Evolutionary conservation across 495 filamentous ascomycete genomes (phyloP), one percentile per base, ranked within the genome.

Genomic region (Daldinia vernicosa): DNA sequence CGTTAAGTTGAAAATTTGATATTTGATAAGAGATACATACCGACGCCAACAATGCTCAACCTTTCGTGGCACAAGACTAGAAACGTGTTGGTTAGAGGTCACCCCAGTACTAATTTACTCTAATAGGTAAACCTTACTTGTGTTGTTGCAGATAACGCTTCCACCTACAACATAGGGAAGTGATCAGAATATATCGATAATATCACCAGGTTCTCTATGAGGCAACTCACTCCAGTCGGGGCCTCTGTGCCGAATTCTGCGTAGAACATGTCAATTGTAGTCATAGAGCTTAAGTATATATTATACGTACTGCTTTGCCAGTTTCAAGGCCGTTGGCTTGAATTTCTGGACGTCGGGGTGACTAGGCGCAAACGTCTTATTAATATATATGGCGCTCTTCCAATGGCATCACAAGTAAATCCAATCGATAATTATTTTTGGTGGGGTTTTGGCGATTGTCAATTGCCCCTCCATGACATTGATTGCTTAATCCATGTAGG

Each of bases 271-370:
- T 82, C 81, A 81, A 77, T 80, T 79, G 77, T 73, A 75, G 62
- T 75, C 35, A 60, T 58, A 47, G 50, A 64, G 55, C 66, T 55
- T 47, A 58, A 50, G 66, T 52, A 73, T 67, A 37, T 51, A 32
- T 40, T 11, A 53, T 54, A 83, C 92, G 83, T 87, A 97, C 93
- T 93, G 91, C 87, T 98, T 98, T 68, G 93, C 92, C 85, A 99
- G 90, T 84, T 92, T 91, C 82, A 99, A 85, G 76, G 95, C 95
- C 73, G 93, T 97, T 35, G 94, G 90, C 90, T 98, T 98, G 87
- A 99, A 99, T 76, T 92, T 91, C 75, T 91, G 89, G 75, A 98
- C 95, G 88, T 98, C 91, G 52, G 95, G 95, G 80, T 98, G 94
- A 82, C 94, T 93, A 62, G 79, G 79, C 63, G 71, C 75, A 71